Evolutionary conservation across 768 basidiomycete genomes (phyloP).

Genomic region (Agaricus bisporus): DNA sequence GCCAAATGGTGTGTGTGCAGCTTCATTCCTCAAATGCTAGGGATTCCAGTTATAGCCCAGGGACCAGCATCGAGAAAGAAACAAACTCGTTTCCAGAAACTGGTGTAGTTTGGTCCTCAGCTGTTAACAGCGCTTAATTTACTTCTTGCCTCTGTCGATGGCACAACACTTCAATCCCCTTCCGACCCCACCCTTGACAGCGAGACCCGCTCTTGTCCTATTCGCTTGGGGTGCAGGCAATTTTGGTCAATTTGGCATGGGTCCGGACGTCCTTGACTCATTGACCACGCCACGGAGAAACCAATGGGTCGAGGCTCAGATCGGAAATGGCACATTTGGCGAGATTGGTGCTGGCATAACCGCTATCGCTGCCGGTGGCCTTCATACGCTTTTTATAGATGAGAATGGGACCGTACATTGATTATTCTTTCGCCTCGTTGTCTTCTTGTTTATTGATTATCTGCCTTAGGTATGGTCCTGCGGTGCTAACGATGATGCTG

Average conservation of each 20-base stretch:
- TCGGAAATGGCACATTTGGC: conserved; percentile 66
- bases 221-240: conserved; percentile 92
- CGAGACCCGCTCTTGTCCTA: conserved; percentile 62
- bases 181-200: conserved; percentile 48
- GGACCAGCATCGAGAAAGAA: too few species aligned
- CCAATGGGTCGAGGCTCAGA: conserved; percentile 69
- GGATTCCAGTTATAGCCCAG: too few species aligned
- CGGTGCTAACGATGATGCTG: conserved; percentile 85
- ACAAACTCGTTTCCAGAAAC: too few species aligned
- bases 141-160: too few species aligned
- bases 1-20: too few species aligned
- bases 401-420: conserved; percentile 80
- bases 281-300: conserved; percentile 73
- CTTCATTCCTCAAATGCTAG: too few species aligned
- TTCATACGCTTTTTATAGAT: conserved; percentile 87
- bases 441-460: conserved; percentile 5
- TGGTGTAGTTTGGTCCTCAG: too few species aligned
- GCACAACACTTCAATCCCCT: conserved; percentile 49
- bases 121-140: too few species aligned
- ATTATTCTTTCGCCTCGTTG: conserved; percentile 1
- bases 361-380: conserved; percentile 73
- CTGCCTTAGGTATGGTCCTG: conserved; percentile 69
- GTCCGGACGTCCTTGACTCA: conserved; percentile 66
- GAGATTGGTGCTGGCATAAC: conserved; percentile 73
- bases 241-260: conserved; percentile 94